A percentile compares a stretch with the other conserved stretches of the same genome.
Evolutionary conservation across 768 basidiomycete species (phyloP).

Genomic region (Piloderma croceum): DNA sequence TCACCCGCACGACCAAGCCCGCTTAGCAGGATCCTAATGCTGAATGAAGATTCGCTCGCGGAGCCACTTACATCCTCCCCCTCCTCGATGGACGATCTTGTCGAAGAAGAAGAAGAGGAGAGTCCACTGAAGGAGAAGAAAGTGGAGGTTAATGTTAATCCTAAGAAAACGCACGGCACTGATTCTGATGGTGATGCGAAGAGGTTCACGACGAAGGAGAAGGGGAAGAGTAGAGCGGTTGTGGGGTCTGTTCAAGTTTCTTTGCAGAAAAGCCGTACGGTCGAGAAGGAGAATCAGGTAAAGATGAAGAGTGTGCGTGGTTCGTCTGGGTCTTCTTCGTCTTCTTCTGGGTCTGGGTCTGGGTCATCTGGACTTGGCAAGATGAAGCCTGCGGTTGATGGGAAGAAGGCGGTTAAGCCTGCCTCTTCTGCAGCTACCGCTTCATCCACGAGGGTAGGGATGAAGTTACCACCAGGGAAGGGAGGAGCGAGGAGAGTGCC

Average conservation of each 20-base stretch:
- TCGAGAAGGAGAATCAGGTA: constrained; percentile 29
- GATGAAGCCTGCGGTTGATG: constrained; percentile 6
- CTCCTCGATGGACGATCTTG: background rate
- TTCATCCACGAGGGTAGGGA: constrained; percentile 8
- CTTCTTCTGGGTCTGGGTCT: too few species aligned
- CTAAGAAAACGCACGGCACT: constrained; percentile 15
- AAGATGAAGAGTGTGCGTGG: too few species aligned
- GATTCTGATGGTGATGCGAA: constrained; percentile 27
- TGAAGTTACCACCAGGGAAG: constrained; percentile 31
- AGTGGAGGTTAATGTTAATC: constrained; percentile 27
- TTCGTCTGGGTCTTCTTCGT: too few species aligned
- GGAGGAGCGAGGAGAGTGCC: constrained; percentile 62
- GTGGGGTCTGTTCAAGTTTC: background rate
- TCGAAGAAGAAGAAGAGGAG: constrained; percentile 27
- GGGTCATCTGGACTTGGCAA: background rate
- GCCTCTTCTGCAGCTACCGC: constrained; percentile 3
- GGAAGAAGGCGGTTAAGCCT: constrained; percentile 13
- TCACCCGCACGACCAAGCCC: constrained; percentile 79
- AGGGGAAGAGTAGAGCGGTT: constrained; percentile 32
- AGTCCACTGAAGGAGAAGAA: constrained; percentile 53
- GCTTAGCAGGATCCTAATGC: constrained; percentile 71
- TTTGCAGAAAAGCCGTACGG: constrained; percentile 12
- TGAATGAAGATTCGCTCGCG: constrained; percentile 57
- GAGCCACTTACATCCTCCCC: constrained; percentile 17
- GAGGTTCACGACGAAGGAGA: constrained; percentile 33